phyloP scores from a whole-genome alignment of 768 basidiomycete species.

The Lanmaoa rubissima region DNA sequence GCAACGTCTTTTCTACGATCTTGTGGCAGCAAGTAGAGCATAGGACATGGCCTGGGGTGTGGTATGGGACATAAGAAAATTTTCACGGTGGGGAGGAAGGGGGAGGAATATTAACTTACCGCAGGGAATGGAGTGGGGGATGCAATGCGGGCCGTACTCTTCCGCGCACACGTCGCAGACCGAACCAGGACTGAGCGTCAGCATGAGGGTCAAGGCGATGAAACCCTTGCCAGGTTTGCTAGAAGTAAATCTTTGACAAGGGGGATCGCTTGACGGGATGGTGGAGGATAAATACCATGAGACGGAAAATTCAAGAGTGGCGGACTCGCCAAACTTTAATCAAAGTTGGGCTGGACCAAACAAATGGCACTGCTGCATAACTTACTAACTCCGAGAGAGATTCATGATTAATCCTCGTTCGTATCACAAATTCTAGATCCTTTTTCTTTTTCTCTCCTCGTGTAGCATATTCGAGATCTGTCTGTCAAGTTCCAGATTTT shows the following conservation, averaged over 20 bases:
- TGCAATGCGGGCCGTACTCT: conserved; percentile 72
- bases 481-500: background rate
- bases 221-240: conserved; percentile 40
- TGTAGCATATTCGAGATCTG: conserved; percentile 15
- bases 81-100: conserved; percentile 13
- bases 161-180: conserved; percentile 90
- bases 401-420: conserved; percentile 1
- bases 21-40: conserved; percentile 75
- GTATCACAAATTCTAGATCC: conserved; percentile 8
- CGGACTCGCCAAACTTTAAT: conserved; percentile 29
- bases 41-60: conserved; percentile 66
- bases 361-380: conserved; percentile 27
- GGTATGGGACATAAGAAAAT: conserved; percentile 22
- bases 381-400: conserved; percentile 14
- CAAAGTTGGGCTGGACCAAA: conserved; percentile 29
- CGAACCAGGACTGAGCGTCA: conserved; percentile 79
- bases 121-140: conserved; percentile 80
- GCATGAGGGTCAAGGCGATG: conserved; percentile 53
- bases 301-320: conserved; percentile 34
- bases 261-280: conserved; percentile 43
- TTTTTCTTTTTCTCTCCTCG: background rate
- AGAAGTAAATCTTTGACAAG: conserved; percentile 41
- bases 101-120: conserved; percentile 43
- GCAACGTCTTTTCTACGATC: conserved; percentile 77
- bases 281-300: conserved; percentile 50